Base-by-base conservation (phyloP, 495 filamentous ascomycete genomes). In the Terfezia claveryi region DNA sequence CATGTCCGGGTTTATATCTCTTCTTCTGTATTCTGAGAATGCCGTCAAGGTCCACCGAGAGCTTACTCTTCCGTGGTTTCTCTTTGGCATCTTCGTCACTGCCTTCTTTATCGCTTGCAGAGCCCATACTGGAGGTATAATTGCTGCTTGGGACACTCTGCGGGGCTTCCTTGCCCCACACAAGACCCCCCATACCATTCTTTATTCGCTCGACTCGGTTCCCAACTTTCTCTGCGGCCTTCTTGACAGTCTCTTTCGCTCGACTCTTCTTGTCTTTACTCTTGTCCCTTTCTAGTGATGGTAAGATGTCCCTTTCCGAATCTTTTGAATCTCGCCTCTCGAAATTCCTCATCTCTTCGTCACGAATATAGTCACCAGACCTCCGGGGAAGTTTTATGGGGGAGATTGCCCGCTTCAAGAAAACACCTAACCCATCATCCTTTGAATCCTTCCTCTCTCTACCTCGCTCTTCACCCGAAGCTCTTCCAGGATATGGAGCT, bases 181-280 rank as follows among this genome's bases (percentile, higher is more conserved):
- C 41, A 46, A 46, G 17, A 9, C 17, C 41, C 2, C 41, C 41
- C 23, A 65, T 59, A 51, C 62, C 63, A 52, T 58, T 65, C 14
- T 62, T 57, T 17, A 65, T 63, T 46, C 60, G 62, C 52, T 65
- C 63, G 37, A 65, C 63, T 10, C 63, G 52, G 11, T 54, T 46
- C 17, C 41, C 41, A 14, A 46, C 41, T 20, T 20, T 46, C 41
- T 46, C 41, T 20, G 12, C 17, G 14, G 41, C 41, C 41, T 46
- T 57, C 38, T 58, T 65, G 20, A 65, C 57, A 8, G 57, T 58
- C 12, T 51, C 41, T 46, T 58, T 57, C 12, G 58, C 32, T 36
- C 49, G 55, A 23, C 57, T 55, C 32, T 56, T 62, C 32, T 56
- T 62, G 12, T 61, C 58, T 36, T 61, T 62, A 3, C 38, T 23